Percentiles rank a stretch among this genome's conserved stretches.
Conservation (phyloP, 1,139 yeast genomes). For the Yamadazyma mexicana region DNA sequence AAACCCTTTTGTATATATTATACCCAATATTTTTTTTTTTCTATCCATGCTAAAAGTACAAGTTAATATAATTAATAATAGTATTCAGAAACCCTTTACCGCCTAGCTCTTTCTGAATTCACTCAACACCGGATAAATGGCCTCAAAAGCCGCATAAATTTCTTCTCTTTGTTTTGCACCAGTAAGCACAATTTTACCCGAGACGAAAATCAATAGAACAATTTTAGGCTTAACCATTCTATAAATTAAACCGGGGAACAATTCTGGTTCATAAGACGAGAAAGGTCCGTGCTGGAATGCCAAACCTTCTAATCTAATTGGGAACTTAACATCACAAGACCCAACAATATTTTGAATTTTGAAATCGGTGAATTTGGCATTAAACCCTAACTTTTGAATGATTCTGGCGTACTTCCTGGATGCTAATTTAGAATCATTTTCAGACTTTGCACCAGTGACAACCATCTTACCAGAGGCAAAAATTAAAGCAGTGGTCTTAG, state of each 20-base stretch:
- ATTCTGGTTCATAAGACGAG: conserved; percentile 97
- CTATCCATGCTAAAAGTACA: conserved; percentile 15
- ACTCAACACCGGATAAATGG: conserved; percentile 96
- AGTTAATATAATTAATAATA: conserved; percentile 7
- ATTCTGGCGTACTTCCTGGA: conserved; percentile 97
- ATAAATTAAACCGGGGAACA: conserved; percentile 96
- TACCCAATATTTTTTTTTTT: conserved; percentile 6
- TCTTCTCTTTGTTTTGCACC: conserved; percentile 99
- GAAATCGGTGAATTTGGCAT: conserved; percentile 93
- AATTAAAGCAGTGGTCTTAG: conserved; percentile 95
- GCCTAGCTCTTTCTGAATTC: conserved; percentile 84
- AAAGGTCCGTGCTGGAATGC: conserved; percentile 99
- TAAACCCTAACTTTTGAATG: conserved; percentile 95
- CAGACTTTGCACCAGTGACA: conserved; percentile 98
- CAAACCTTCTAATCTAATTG: conserved; percentile 94
- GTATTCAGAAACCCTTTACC: not conserved
- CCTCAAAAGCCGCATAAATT: conserved; percentile 96
- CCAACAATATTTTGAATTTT: conserved; percentile 98
- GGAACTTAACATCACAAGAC: conserved; percentile 97
- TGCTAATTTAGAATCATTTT: conserved; percentile 95
- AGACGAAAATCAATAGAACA: conserved; percentile 90
- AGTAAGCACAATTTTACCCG: conserved; percentile 95
- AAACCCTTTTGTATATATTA: conserved; percentile 7
- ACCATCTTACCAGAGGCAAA: conserved; percentile 99
- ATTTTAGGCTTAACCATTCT: conserved; percentile 99